Evolutionary conservation across 495 filamentous ascomycete species (phyloP).

Genomic region (Tuber aestivum): DNA sequence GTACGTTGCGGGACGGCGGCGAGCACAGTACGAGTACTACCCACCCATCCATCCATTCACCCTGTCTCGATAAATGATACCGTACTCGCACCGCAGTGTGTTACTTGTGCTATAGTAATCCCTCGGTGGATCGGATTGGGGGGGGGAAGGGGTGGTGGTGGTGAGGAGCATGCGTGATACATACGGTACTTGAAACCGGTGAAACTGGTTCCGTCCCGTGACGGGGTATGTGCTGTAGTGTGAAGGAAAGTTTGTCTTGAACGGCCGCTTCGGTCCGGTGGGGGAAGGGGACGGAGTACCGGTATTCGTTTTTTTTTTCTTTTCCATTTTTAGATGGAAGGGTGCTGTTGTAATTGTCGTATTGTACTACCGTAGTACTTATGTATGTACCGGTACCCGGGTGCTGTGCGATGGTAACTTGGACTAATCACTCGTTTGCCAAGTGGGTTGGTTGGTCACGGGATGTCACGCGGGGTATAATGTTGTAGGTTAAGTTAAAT

Average conservation of each 20-base stretch:
- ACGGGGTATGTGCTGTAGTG: no score
- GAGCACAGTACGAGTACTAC: no score
- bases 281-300: background rate
- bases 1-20: background rate
- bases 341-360: background rate
- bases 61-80: no score
- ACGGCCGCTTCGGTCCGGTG: background rate
- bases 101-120: no score
- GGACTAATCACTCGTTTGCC: background rate
- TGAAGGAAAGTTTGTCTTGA: background rate
- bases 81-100: no score
- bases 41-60: background rate
- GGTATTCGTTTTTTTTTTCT: background rate
- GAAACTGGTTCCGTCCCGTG: no score
- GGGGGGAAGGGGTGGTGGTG: background rate
- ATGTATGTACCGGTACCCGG: no score
- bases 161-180: background rate
- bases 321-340: background rate
- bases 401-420: no score
- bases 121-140: background rate
- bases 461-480: background rate
- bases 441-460: background rate
- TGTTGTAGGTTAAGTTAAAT: background rate
- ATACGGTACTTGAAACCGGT: no score
- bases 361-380: background rate